These are phyloP conservation scores for Stephania japonica DNA, from an alignment of 164 flowering plant species.

Conservation along the genomic window DNA sequence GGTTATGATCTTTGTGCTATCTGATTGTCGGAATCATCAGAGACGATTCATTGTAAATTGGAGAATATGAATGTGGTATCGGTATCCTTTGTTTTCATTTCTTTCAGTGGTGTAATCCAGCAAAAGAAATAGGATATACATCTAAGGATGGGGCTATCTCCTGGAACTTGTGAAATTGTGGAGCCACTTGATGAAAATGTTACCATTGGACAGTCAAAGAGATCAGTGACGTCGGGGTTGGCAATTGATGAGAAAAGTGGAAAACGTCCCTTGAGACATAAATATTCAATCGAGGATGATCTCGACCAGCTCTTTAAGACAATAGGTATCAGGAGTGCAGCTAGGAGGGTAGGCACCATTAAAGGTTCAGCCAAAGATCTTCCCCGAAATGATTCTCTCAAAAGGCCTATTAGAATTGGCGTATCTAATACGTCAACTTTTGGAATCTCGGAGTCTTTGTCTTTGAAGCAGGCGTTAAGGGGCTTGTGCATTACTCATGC, in stretches of 20 bases:
- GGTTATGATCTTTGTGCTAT: conserved; percentile 11
- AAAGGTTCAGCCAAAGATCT: conserved; percentile 24
- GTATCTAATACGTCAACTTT: conserved; percentile 49
- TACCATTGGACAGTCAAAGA: conserved; percentile 17
- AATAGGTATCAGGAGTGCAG: conserved; percentile 33
- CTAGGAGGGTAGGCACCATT: conserved; percentile 20
- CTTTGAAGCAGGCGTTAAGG: conserved; percentile 83
- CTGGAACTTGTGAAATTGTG: conserved; percentile 54
- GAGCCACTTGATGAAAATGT: conserved; percentile 43
- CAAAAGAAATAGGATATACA: background rate
- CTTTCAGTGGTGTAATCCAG: background rate
- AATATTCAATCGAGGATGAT: conserved; percentile 49
- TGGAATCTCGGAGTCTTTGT: conserved; percentile 66
- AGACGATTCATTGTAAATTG: conserved; percentile 26
- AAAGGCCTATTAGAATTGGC: conserved; percentile 58
- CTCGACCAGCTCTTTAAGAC: conserved; percentile 60
- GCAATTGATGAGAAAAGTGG: conserved; percentile 21
- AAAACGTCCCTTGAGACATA: conserved; percentile 21
- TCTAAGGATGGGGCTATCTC: conserved; percentile 26
- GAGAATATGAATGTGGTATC: conserved; percentile 18
- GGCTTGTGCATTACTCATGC: conserved; percentile 91
- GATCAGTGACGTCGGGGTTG: conserved; percentile 14
- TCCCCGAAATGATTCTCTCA: conserved; percentile 44
- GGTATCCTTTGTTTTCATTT: background rate
- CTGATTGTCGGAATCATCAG: background rate